Conservation (phyloP, 2,329 filamentous ascomycete genomes). For the Elsinoe batatas region DNA sequence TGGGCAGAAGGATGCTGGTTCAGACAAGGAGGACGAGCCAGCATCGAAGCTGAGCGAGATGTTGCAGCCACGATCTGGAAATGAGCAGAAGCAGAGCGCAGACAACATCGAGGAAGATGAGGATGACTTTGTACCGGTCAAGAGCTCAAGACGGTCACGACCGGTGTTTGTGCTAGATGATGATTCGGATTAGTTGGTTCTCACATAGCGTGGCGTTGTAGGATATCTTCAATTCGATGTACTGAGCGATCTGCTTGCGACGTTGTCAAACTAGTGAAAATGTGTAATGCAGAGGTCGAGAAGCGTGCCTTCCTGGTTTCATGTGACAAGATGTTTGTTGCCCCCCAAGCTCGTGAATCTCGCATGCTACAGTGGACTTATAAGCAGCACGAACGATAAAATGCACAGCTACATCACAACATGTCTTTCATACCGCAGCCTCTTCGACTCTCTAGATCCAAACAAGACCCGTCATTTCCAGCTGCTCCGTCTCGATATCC, state of each 20-base stretch:
- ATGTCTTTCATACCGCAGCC: not conserved
- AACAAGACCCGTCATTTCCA: not conserved
- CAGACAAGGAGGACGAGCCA: not conserved
- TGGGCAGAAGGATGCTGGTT: not conserved
- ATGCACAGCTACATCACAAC: not conserved
- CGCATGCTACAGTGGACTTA: not conserved
- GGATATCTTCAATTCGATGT: not conserved
- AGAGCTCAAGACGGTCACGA: slow-evolving; percentile 13
- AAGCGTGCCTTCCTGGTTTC: not conserved
- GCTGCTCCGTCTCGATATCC: not conserved
- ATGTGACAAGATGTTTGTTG: slow-evolving; percentile 6
- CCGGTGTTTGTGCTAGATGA: slow-evolving; percentile 17
- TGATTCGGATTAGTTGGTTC: slow-evolving; percentile 18
- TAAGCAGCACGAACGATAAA: not conserved
- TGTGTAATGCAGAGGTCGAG: no score
- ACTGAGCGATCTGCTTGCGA: no score
- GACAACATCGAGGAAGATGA: slow-evolving; percentile 15
- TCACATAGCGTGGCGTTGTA: slow-evolving; percentile 4
- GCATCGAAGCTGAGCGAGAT: not conserved
- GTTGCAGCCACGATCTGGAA: not conserved
- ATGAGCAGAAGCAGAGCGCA: not conserved
- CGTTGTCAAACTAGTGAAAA: no score
- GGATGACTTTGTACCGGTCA: slow-evolving; percentile 11
- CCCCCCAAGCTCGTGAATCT: not conserved
- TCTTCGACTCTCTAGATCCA: not conserved